A percentile compares a stretch with the other conserved stretches of the same genome.
phyloP scores from a whole-genome alignment of 169 alveolate genomes.

The Eimeria acervulina region DNA sequence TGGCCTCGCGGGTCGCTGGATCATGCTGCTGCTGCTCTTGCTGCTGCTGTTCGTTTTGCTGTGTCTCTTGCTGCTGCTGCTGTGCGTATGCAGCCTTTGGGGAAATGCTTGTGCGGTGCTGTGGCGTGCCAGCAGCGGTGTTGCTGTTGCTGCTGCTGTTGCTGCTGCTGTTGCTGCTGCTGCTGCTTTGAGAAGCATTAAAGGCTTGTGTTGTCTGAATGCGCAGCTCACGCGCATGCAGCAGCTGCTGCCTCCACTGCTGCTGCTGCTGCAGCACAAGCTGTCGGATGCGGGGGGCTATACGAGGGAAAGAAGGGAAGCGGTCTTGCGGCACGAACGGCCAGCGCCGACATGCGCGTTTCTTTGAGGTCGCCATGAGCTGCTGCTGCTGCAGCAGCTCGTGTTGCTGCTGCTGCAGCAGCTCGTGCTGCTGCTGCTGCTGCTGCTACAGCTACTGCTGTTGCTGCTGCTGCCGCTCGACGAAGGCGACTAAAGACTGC shows the following conservation, averaged over 20 bases:
- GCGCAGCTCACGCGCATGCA: conserved; percentile 47
- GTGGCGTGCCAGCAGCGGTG: neutral
- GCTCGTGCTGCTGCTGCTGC: neutral
- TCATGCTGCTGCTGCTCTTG: conserved; percentile 58
- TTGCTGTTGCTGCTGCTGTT: conserved; percentile 10
- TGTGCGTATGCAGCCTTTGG: neutral
- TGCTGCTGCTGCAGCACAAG: conserved; percentile 56
- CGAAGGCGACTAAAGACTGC: neutral
- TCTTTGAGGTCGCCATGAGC: conserved; percentile 51
- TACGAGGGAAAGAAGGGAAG: conserved; percentile 27
- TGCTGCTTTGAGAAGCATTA: neutral
- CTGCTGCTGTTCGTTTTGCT: conserved; percentile 50
- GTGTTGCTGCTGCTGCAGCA: conserved; percentile 41
- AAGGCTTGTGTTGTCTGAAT: conserved; percentile 24
- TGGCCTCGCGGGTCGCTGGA: neutral
- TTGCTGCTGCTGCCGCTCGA: neutral
- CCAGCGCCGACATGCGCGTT: conserved; percentile 69
- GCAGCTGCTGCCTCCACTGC: conserved; percentile 54
- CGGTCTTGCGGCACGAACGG: conserved; percentile 63
- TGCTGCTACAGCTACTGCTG: neutral
- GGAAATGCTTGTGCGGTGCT: neutral
- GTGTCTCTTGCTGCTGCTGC: neutral
- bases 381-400: conserved; percentile 50
- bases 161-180: conserved; percentile 30
- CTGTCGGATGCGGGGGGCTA: neutral